Evolutionary conservation across 192 early-diverging fungal species (phyloP), one percentile per base, ranked within the genome.

Genomic region (Pilobolus umbonatus): DNA sequence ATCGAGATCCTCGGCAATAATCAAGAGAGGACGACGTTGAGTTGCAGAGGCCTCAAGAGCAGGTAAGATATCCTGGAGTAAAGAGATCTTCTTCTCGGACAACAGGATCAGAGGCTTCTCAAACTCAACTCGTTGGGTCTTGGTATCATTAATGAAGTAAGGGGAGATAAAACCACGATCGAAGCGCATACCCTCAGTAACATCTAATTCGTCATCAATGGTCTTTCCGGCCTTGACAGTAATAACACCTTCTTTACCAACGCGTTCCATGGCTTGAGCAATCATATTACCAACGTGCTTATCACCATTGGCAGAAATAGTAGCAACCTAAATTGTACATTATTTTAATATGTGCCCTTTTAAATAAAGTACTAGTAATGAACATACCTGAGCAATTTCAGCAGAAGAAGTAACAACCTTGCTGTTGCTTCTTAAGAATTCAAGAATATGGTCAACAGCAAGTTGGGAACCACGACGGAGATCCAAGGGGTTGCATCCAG

Each of bases 171-270:
- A 99, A 42, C 96, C 96, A 61, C 95, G 93, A 77, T 99, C 96
- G 72, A 99, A 99, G 54, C 93, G 87, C 96, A 99, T 99, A 59
- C 94, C 94, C 78, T 99, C 96, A 48, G 96, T 99, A 73, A 99
- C 88, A 65, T 94, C 94, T 29, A 99, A 80, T 80, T 98, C 93
- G 72, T 99, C 96, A 9, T 91, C 86, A 48, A 97, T 87, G 46
- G 97, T 99, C 80, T 97, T 98, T 67, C 97, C 97, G 75, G 98
- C 97, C 83, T 95, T 93, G 70, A 96, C 91, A 2, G 95, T 99
- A 78, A 99, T 99, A 38, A 96, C 97, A 57, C 97, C 97, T 81
- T 99, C 97, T 80, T 99, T 99, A 61, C 97, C 97, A 62, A 99
- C 97, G 87, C 97, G 98, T 78, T 98, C 95, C 97, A 99, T 99